These are phyloP conservation scores for Salix exigua DNA, from an alignment of 345 rosid genomes.

Conservation along the genomic window DNA sequence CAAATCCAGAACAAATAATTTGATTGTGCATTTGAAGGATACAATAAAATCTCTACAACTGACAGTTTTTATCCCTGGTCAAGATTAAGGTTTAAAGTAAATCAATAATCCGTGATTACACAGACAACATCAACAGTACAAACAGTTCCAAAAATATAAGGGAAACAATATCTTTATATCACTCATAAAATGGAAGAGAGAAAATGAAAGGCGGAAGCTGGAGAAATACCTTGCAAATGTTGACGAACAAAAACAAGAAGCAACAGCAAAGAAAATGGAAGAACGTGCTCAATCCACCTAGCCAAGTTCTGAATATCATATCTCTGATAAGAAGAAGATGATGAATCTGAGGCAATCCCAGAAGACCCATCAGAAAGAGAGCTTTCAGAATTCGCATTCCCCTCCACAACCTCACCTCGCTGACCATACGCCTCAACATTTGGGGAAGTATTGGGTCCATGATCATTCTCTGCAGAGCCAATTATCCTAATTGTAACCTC, in stretches of 20 bases:
- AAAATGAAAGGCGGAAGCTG: neutral
- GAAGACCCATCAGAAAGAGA: slow-evolving; percentile 14
- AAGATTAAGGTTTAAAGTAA: neutral
- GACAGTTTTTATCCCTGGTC: neutral
- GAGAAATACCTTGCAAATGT: slow-evolving; percentile 54
- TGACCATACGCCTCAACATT: slow-evolving; percentile 11
- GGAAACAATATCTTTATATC: neutral
- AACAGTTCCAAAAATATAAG: neutral
- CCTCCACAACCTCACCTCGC: slow-evolving; percentile 11
- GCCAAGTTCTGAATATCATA: slow-evolving; percentile 49
- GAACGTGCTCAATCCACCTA: slow-evolving; percentile 55
- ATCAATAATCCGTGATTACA: too few species aligned
- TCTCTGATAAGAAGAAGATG: slow-evolving; percentile 35
- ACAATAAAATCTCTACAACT: neutral
- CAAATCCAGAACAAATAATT: neutral
- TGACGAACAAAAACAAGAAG: slow-evolving; percentile 55
- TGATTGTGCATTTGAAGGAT: neutral
- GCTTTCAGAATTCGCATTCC: slow-evolving; percentile 15
- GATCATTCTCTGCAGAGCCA: slow-evolving; percentile 17
- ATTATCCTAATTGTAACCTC: slow-evolving; percentile 51
- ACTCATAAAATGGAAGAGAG: neutral
- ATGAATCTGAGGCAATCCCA: slow-evolving; percentile 5
- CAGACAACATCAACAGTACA: neutral
- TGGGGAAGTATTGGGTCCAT: neutral
- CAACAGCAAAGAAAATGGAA: slow-evolving; percentile 51